Conservation (phyloP, 805 yeast genomes). For the Vanderwaltozyma polyspora region DNA sequence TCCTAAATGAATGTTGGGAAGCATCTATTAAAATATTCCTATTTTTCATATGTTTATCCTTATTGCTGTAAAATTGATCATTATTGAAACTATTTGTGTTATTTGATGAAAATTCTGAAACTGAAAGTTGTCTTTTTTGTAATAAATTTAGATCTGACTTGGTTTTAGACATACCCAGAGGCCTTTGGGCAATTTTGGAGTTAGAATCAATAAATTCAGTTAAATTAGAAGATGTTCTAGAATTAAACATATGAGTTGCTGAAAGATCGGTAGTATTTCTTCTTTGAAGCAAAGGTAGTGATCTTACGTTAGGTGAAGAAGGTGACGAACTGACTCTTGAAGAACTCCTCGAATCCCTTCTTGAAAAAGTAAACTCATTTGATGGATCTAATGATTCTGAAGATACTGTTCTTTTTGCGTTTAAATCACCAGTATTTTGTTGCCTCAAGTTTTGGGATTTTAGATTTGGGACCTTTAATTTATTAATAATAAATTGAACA, state of each 20-base stretch:
- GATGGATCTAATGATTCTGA: neutral
- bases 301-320: conserved; percentile 5
- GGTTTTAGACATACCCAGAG: conserved; percentile 17
- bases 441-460: too few species aligned
- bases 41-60: neutral
- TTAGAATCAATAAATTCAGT: conserved; percentile 18
- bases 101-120: conserved; percentile 11
- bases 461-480: conserved; percentile 38
- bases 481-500: conserved; percentile 35
- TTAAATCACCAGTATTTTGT: conserved; percentile 10
- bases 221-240: conserved; percentile 18
- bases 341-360: conserved; percentile 1
- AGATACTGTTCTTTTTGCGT: conserved; percentile 2
- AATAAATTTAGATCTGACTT: conserved; percentile 22
- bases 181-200: conserved; percentile 6
- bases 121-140: conserved; percentile 22
- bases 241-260: conserved; percentile 5
- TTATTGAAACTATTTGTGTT: neutral
- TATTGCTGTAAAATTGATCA: neutral
- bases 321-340: conserved; percentile 6
- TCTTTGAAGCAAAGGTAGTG: conserved; percentile 3
- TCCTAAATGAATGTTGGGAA: conserved; percentile 16
- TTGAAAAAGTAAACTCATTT: neutral
- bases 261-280: neutral
- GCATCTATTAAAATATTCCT: too few species aligned